Evolutionary conservation across 106 monocot genomes (phyloP).

Genomic region (Acanthochlamys bracteata): DNA sequence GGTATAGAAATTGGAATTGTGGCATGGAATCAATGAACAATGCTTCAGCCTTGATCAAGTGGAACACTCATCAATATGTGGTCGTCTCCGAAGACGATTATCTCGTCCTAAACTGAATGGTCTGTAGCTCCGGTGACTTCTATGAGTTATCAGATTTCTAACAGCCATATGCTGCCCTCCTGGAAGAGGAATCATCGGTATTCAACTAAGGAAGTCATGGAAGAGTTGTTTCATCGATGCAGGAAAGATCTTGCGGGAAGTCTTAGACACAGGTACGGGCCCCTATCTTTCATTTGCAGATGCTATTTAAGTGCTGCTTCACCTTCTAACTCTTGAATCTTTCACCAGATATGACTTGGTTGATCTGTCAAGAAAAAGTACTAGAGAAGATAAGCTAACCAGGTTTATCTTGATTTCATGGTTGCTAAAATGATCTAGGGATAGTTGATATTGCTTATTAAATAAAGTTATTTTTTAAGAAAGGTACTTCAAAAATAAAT

Average conservation of each 20-base stretch:
- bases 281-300: neutral
- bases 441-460: no score
- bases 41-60: no score
- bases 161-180: conserved; percentile 8
- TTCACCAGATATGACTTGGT: conserved; percentile 81
- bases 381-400: conserved; percentile 77
- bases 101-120: no score
- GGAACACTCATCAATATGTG: no score
- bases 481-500: no score
- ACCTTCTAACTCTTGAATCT: neutral
- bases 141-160: conserved; percentile 17
- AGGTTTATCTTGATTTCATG: conserved; percentile 64
- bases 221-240: conserved; percentile 65
- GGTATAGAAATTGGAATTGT: no score
- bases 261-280: conserved; percentile 61
- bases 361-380: conserved; percentile 81
- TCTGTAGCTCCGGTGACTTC: no score
- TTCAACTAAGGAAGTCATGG: conserved; percentile 66
- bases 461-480: no score
- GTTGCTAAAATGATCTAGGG: no score
- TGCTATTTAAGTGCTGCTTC: neutral
- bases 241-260: conserved; percentile 55
- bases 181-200: conserved; percentile 59
- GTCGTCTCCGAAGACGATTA: no score
- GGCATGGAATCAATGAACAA: no score